A percentile compares a stretch with the other conserved stretches of the same genome.
These are phyloP conservation scores for Xylaria castorea DNA, from an alignment of 495 filamentous ascomycete species.

Conservation along the genomic window DNA sequence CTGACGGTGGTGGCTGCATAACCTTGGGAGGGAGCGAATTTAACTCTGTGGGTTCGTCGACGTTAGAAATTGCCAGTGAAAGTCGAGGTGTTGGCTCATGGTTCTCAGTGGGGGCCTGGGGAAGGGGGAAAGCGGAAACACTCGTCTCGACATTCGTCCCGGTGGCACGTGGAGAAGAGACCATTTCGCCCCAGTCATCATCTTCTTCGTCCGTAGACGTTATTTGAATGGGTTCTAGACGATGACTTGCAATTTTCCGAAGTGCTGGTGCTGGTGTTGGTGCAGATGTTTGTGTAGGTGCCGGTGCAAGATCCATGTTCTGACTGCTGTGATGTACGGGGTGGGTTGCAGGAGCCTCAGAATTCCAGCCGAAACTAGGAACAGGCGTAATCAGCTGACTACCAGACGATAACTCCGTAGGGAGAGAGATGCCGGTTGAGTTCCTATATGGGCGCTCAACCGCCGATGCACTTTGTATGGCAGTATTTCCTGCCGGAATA, in stretches of 20 bases:
- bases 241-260: not conserved
- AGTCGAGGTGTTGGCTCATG: slow-evolving; percentile 14
- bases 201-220: slow-evolving; percentile 46
- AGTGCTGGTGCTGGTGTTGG: not conserved
- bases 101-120: not conserved
- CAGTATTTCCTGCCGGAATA: slow-evolving; percentile 15
- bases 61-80: slow-evolving; percentile 28
- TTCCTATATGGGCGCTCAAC: slow-evolving; percentile 22
- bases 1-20: slow-evolving; percentile 15
- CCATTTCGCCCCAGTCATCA: slow-evolving; percentile 64
- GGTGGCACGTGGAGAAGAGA: slow-evolving; percentile 50
- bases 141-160: slow-evolving; percentile 21
- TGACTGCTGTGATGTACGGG: not conserved
- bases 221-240: not conserved
- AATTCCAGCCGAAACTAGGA: slow-evolving; percentile 36
- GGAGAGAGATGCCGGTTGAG: slow-evolving; percentile 24
- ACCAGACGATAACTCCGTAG: not conserved
- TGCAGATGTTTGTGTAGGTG: not conserved
- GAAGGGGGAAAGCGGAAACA: slow-evolving; percentile 2
- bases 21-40: slow-evolving; percentile 11
- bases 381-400: not conserved
- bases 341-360: not conserved
- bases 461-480: not conserved
- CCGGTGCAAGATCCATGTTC: not conserved
- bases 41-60: not conserved